Evolutionary conservation across 1,284 basidiomycete species (phyloP), one percentile per base, ranked within the genome.

Genomic region (Leccinum angustisporum): DNA sequence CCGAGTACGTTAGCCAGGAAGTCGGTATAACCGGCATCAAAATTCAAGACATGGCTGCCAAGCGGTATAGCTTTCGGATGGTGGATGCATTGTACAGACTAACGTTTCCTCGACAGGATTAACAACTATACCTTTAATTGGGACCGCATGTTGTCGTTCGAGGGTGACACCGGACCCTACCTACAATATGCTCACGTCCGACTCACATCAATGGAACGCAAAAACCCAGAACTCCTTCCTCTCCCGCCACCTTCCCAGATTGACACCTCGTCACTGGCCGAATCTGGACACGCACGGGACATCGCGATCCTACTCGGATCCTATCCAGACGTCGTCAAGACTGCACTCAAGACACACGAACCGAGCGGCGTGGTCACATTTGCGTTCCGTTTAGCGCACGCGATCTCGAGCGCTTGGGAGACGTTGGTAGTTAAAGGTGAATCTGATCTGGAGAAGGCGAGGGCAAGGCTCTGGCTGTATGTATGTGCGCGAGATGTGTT

Each of bases 111-210:
- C 9, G 21, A 13, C 67, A 95, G 97, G 65, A 92, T 97, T 76
- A 97, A 97, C 80, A 96, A 97, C 80, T 99, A 99, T 79, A 89
- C 84, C 14, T 98, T 98, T 79, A 92, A 96, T 77, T 96, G 94
- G 89, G 87, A 91, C 67, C 88, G 96, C 57, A 97, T 98, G 92
- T 87, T 93, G 59, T 94, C 92, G 36, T 98, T 98, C 75, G 95
- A 98, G 76, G 97, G 97, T 55, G 97, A 98, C 78, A 98, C 97
- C 2, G 97, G 95, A 30, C 92, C 94, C 0, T 97, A 96, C 78
- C 86, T 97, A 50, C 95, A 97, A 81, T 98, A 98, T 77, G 95
- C 96, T 5, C 97, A 98, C 79, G 96, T 97, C 68, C 92, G 97
- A 38, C 82, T 99, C 43, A 88, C 91, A 59, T 98, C 95, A 4